Percentiles rank a stretch among this genome's conserved stretches.
Conservation (phyloP, 176 grass and related monocot species). For the Zea luxurians region DNA sequence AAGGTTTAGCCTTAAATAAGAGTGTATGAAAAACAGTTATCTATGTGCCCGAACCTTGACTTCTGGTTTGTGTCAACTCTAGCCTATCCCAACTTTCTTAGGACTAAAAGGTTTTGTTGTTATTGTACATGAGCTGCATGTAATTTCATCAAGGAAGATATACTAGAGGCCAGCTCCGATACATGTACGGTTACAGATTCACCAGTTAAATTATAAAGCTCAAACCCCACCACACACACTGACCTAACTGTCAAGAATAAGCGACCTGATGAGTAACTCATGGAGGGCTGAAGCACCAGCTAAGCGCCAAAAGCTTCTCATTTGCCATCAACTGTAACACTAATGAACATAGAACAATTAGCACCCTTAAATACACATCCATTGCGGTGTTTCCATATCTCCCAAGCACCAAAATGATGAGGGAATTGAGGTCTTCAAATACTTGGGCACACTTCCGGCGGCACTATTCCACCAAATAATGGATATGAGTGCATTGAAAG, state of each 20-base stretch:
- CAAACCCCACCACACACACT: background rate
- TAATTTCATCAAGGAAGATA: background rate
- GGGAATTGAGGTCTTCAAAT: background rate
- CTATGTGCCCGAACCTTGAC: too few species aligned
- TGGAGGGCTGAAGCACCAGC: background rate
- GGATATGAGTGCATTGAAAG: background rate
- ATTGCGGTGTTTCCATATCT: background rate
- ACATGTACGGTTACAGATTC: background rate
- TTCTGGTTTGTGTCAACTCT: too few species aligned
- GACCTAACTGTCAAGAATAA: too few species aligned
- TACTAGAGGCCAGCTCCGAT: background rate
- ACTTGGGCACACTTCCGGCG: background rate
- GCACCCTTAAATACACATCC: background rate
- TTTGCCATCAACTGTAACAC: background rate
- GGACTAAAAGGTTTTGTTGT: too few species aligned
- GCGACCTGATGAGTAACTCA: background rate
- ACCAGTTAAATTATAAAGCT: background rate
- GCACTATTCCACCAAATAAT: background rate
- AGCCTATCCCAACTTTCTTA: too few species aligned
- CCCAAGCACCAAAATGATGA: slow-evolving; percentile 2
- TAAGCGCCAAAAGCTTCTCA: background rate
- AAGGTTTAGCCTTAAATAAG: too few species aligned
- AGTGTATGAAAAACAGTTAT: too few species aligned
- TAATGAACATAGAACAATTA: background rate
- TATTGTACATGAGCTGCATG: too few species aligned